These are phyloP conservation scores for Pleurozium schreberi DNA, from an alignment of 225 moss, liverwort and hornwort genomes.

Conservation along the genomic window DNA sequence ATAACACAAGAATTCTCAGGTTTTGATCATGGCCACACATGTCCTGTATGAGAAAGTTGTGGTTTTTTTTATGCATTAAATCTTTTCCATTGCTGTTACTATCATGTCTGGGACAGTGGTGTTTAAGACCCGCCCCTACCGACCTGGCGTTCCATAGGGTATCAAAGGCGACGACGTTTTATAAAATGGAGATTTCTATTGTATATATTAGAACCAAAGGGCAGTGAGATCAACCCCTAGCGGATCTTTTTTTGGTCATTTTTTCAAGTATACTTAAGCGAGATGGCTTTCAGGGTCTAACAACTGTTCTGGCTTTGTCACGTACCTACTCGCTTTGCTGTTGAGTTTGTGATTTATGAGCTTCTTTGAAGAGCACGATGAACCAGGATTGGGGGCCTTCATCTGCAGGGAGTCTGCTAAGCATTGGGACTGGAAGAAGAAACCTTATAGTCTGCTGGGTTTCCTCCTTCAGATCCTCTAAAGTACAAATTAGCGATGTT, in stretches of 20 bases:
- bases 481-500: not conserved
- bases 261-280: not conserved
- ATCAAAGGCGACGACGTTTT: not conserved
- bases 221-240: not conserved
- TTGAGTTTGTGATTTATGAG: not conserved
- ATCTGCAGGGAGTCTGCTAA: not conserved
- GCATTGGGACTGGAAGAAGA: not conserved
- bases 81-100: not conserved
- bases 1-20: slow-evolving; percentile 46
- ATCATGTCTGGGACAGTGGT: not conserved
- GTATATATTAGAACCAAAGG: not conserved
- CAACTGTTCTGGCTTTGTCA: not conserved
- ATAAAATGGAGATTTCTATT: not conserved
- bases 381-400: not conserved
- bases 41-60: not conserved
- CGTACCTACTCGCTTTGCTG: not conserved
- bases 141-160: not conserved
- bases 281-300: not conserved
- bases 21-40: not conserved
- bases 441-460: not conserved
- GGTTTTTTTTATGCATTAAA: not conserved
- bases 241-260: not conserved
- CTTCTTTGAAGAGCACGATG: not conserved
- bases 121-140: not conserved
- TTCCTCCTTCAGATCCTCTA: not conserved